phyloP scores from a whole-genome alignment of 106 monocot genomes.

The Allium fistulosum region DNA sequence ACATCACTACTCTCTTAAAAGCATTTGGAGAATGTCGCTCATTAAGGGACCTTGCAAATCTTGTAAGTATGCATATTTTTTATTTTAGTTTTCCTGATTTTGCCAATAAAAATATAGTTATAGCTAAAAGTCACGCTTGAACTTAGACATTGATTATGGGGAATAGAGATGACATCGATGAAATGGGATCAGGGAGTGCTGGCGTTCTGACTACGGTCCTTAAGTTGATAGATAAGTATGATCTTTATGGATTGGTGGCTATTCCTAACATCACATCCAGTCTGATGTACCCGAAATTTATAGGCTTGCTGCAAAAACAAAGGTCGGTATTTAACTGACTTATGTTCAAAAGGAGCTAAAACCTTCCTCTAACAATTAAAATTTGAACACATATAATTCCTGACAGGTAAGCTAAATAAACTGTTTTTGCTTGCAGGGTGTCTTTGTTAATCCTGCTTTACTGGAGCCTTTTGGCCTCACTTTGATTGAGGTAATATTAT shows the following conservation, averaged over 20 bases:
- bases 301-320: conserved; percentile 83
- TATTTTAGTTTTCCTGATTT: not conserved
- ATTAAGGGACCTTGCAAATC: conserved; percentile 84
- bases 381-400: not conserved
- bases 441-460: conserved; percentile 93
- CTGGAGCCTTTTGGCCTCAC: conserved; percentile 92
- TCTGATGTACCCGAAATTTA: conserved; percentile 91
- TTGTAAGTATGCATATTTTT: conserved; percentile 39
- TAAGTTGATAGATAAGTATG: conserved; percentile 94
- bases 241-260: conserved; percentile 85
- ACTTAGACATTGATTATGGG: conserved; percentile 94
- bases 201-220: conserved; percentile 80
- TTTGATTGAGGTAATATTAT: conserved; percentile 61
- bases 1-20: conserved; percentile 90
- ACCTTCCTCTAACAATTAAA: not conserved
- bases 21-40: conserved; percentile 94
- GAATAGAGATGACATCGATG: conserved; percentile 94
- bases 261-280: conserved; percentile 89
- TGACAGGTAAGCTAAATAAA: not conserved
- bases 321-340: conserved; percentile 24
- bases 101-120: too few relatives aligned
- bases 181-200: conserved; percentile 71
- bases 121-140: too few relatives aligned
- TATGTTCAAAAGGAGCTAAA: not conserved
- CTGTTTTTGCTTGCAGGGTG: conserved; percentile 46